phyloP scores from a whole-genome alignment of 192 early-diverging fungal species.

The Coemansia guatemalensis region DNA sequence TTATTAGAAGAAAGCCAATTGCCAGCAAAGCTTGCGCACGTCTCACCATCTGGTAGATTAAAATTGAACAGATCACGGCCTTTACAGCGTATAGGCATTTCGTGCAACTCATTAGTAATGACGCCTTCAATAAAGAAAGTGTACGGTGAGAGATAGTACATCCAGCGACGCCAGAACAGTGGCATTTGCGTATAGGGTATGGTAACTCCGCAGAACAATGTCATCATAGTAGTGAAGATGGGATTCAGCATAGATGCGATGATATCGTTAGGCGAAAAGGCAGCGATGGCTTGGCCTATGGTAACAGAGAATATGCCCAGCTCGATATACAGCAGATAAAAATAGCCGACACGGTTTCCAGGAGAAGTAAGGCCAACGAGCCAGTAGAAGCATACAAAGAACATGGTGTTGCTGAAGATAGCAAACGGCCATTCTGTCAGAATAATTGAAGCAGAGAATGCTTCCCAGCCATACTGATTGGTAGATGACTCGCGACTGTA shows the following conservation, averaged over 20 bases:
- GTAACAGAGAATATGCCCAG: constrained; percentile 69
- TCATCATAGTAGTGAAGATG: constrained; percentile 64
- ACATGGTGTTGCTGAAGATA: constrained; percentile 59
- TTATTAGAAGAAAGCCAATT: constrained; percentile 53
- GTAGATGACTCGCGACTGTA: constrained; percentile 68
- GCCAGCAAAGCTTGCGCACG: constrained; percentile 62
- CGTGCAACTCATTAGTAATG: constrained; percentile 60
- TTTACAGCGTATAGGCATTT: constrained; percentile 51
- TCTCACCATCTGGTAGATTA: constrained; percentile 56
- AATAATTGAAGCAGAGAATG: constrained; percentile 64
- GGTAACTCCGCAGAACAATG: constrained; percentile 73
- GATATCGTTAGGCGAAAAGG: constrained; percentile 61
- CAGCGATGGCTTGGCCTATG: constrained; percentile 70
- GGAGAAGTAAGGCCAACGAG: constrained; percentile 60
- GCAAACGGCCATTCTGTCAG: constrained; percentile 72
- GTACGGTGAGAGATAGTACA: constrained; percentile 69
- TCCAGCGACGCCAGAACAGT: constrained; percentile 67
- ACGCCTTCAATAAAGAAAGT: constrained; percentile 68
- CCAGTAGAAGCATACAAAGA: constrained; percentile 79
- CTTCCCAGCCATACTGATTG: constrained; percentile 67
- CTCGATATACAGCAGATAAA: constrained; percentile 61
- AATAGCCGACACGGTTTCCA: constrained; percentile 57
- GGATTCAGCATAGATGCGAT: constrained; percentile 66
- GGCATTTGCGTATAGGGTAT: constrained; percentile 62
- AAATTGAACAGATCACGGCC: constrained; percentile 58